phyloP scores from a whole-genome alignment of 345 rosid species.

The Salix caprea region DNA sequence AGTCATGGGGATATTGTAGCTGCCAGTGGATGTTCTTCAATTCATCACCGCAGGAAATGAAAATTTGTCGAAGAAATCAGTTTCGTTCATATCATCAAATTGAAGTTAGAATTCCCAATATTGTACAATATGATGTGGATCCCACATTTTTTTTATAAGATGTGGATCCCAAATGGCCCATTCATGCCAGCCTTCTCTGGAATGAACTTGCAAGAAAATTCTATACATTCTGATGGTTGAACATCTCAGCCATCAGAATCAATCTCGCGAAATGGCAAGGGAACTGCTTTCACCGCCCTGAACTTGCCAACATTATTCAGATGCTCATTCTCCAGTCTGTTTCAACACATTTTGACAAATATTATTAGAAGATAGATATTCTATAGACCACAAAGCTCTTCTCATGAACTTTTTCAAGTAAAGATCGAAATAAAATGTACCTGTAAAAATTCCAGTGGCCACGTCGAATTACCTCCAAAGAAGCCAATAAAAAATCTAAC shows the following conservation, averaged over 20 bases:
- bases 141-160: background rate
- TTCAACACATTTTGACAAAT: background rate
- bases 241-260: constrained; percentile 56
- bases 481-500: constrained; percentile 82
- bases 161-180: background rate
- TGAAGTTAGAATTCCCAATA: background rate
- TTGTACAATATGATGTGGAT: background rate
- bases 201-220: background rate
- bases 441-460: constrained; percentile 99
- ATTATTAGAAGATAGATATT: background rate
- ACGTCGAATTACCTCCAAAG: constrained; percentile 78
- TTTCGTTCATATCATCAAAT: background rate
- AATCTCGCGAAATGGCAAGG: constrained; percentile 69
- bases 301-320: constrained; percentile 76
- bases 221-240: background rate
- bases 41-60: background rate
- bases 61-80: background rate
- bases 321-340: constrained; percentile 93
- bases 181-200: background rate
- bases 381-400: background rate
- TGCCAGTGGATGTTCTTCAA: background rate
- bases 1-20: background rate
- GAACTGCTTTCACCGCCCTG: constrained; percentile 87
- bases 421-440: constrained; percentile 29
- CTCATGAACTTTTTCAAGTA: background rate